phyloP scores from a whole-genome alignment of 352 stramenopile genomes.

The Phytophthora cryptogea region DNA sequence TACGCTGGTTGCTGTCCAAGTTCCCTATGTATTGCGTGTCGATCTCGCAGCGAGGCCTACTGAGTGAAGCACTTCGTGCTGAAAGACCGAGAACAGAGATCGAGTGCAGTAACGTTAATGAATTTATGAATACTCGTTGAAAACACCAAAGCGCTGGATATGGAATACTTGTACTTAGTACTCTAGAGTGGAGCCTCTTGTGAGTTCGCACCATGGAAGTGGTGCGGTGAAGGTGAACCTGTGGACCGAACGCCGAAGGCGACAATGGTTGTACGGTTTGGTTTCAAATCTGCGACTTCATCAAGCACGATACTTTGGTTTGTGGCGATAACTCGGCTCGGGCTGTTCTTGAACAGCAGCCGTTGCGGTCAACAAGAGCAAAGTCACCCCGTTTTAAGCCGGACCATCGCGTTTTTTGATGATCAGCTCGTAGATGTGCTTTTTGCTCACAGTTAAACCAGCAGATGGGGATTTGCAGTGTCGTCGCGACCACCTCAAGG shows the following conservation, averaged over 20 bases:
- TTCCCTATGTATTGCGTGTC: conserved; percentile 7
- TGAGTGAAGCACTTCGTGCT: background rate
- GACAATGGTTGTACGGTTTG: too few relatives aligned
- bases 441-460: background rate
- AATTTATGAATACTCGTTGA: conserved; percentile 13
- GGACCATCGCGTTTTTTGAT: background rate
- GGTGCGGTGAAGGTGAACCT: too few relatives aligned
- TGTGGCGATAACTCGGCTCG: conserved; percentile 6
- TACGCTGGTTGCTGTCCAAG: background rate
- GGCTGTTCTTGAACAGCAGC: conserved; percentile 10
- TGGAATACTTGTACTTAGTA: too few relatives aligned
- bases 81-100: conserved; percentile 1
- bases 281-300: background rate
- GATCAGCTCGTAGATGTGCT: background rate
- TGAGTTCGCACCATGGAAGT: too few relatives aligned
- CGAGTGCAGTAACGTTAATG: conserved; percentile 6
- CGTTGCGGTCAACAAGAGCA: conserved; percentile 1
- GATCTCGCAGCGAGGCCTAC: conserved; percentile 4
- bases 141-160: too few relatives aligned
- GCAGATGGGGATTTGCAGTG: conserved; percentile 17
- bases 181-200: too few relatives aligned
- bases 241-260: too few relatives aligned
- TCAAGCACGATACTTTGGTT: background rate
- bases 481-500: background rate
- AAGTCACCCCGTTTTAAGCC: background rate